Evolutionary conservation across 257 asterid species (phyloP).

Genomic region (Hygrophila difformis): DNA sequence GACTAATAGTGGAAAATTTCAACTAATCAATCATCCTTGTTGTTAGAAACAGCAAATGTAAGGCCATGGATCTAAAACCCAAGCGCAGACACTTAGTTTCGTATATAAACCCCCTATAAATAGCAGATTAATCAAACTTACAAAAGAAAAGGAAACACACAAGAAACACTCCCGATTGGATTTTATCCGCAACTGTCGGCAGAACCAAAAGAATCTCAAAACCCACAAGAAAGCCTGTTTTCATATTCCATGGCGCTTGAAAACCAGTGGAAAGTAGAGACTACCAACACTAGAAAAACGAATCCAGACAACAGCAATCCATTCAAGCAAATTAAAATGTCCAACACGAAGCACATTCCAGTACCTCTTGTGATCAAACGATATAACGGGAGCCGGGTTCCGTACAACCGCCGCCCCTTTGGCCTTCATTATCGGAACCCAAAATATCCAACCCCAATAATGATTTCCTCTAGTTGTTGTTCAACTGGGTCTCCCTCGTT

Average conservation of each 20-base stretch:
- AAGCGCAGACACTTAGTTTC: background rate
- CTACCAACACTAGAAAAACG: constrained; percentile 3
- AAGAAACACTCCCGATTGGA: constrained; percentile 5
- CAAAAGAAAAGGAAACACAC: background rate
- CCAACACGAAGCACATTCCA: constrained; percentile 4
- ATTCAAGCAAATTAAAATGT: background rate
- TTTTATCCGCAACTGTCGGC: constrained; percentile 15
- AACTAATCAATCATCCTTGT: background rate
- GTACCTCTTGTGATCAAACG: constrained; percentile 82
- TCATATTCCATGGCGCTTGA: constrained; percentile 16
- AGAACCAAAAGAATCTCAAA: constrained; percentile 11
- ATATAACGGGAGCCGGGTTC: constrained; percentile 36
- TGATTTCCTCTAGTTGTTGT: constrained; percentile 14
- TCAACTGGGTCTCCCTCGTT: background rate
- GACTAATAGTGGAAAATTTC: background rate
- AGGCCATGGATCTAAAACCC: constrained; percentile 1
- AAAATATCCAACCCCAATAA: constrained; percentile 8
- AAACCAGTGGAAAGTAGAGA: constrained; percentile 4
- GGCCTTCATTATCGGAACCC: constrained; percentile 55
- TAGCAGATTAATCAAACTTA: background rate
- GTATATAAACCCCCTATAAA: background rate
- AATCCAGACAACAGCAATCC: constrained; percentile 5
- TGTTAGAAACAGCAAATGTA: constrained; percentile 6
- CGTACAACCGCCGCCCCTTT: constrained; percentile 33
- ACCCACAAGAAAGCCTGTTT: background rate